These are phyloP conservation scores for Geotrichum ghanense DNA, from an alignment of 805 yeast genomes.

Conservation along the genomic window DNA sequence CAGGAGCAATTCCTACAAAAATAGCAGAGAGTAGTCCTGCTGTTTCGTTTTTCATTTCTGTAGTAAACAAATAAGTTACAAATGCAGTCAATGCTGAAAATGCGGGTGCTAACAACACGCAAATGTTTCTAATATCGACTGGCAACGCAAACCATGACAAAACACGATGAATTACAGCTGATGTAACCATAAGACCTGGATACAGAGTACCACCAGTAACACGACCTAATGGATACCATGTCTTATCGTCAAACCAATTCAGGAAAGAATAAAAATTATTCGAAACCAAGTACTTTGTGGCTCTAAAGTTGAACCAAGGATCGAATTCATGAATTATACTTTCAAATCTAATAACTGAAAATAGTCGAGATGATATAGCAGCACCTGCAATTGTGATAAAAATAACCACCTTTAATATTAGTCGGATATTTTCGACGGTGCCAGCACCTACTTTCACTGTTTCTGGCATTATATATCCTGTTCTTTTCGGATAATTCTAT, in stretches of 20 bases:
- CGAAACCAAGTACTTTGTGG: conserved; percentile 81
- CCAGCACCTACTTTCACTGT: conserved; percentile 1
- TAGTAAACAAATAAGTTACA: conserved; percentile 77
- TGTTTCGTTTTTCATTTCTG: conserved; percentile 78
- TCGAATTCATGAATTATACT: conserved; percentile 91
- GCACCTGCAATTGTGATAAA: conserved; percentile 79
- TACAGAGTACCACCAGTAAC: conserved; percentile 98
- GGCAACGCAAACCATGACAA: conserved; percentile 49
- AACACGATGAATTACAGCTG: conserved; percentile 78
- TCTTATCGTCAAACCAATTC: conserved; percentile 97
- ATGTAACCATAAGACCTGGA: conserved; percentile 97
- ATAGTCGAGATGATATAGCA: conserved; percentile 81
- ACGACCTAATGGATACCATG: conserved; percentile 98
- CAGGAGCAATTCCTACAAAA: conserved; percentile 97
- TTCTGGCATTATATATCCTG: background rate
- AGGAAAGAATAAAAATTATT: conserved; percentile 82
- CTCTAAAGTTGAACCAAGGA: conserved; percentile 66
- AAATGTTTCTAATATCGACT: conserved; percentile 86
- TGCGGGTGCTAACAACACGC: conserved; percentile 94
- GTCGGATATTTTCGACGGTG: conserved; percentile 10
- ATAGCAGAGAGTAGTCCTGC: conserved; percentile 93
- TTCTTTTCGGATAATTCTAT: too few species aligned
- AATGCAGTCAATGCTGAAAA: conserved; percentile 88
- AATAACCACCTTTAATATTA: conserved; percentile 50
- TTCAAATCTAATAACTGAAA: conserved; percentile 94